Base-by-base conservation (phyloP, 495 filamentous ascomycete species). In the Lasiosphaeris hirsuta region DNA sequence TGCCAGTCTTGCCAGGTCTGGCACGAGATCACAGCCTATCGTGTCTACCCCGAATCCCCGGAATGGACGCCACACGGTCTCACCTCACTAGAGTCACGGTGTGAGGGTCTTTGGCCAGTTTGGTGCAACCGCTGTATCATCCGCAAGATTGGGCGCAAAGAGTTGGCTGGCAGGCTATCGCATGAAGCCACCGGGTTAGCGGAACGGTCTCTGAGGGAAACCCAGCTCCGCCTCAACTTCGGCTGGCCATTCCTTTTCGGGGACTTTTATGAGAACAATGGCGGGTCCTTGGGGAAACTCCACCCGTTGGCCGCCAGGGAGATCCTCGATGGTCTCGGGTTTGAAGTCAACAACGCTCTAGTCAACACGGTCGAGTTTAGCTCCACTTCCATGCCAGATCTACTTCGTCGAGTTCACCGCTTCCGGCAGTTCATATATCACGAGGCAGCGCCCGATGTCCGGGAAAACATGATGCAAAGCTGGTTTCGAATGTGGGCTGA, bases 1-100 rank as follows among this genome's bases (percentile, higher is more conserved):
- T 60, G 58, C 23, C 0, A 7, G 8, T 19, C 18, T 14, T 60
- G 58, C 15, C 11, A 8, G 11, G 19, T 10, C 7, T 60, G 58
- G 58, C n/a, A 47, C 0, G 46, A 60, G 30, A 8, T 43, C 4
- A 37, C 38, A 6, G 55, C 37, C 1, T 58, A 42, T 7, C 43
- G 18, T 0, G 0, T 10, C 0, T 45, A 10, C 43, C 4, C 4
- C 15, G 15, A 18, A 7, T 2, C 23, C 2, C 15, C 17, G 7
- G 17, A 23, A 14, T 45, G 42, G 42, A 10, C 42, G 4, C 7
- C 4, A 17, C 10, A 45, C 6, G n/a, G n/a, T 1, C 3, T 19
- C 5, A 11, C 10, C 18, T 4, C 2, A 15, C 23, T 10, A 1
- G 14, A 7, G 41, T 5, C 40, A 15, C 5, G 14, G 14, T 2